Evolutionary conservation across 768 basidiomycete species (phyloP), one percentile per base, ranked within the genome.

Genomic region (Strobilomyces echinocephalus): DNA sequence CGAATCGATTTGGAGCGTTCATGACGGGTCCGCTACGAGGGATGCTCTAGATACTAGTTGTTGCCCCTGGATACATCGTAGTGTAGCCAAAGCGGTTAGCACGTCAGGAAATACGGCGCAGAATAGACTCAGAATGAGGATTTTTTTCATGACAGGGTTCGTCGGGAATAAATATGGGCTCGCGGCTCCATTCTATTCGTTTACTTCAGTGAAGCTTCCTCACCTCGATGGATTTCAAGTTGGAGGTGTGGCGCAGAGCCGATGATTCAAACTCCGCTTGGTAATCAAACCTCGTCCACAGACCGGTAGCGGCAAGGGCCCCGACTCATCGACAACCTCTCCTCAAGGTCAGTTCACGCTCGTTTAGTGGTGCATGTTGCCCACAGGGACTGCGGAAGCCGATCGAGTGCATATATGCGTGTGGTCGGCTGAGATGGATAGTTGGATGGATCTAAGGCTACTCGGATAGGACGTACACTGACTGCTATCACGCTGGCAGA

Each of bases 1-100:
- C 94, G 65, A 85, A 89, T 60, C 95, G 84, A 68, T 86, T 85
- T n/a, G 93, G 94, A 43, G 93, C 93, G 74, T 99, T 99, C 88
- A 97, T 91, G 60, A 46, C 31, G 26, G 40, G 46, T 56, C 44
- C 21, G 12, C 50, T 33, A 48, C 41, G 28, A 44, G 21, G 21
- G 31, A 18, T 10, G 18, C 34, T 14, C 49, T 50, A 46, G 40
- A 35, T 31, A n/a, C n/a, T n/a, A n/a, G n/a, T n/a, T n/a, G n/a
- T n/a, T n/a, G n/a, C n/a, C n/a, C n/a, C n/a, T n/a, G n/a, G n/a
- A n/a, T n/a, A n/a, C n/a, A n/a, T n/a, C n/a, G n/a, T n/a, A n/a
- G n/a, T n/a, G n/a, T 14, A 14, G 40, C 21, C 7, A 28, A 16
- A 16, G 16, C 26, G 26, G 42, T 43, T 26, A 43, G 42, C 40